Evolutionary conservation across 257 asterid genomes (phyloP).

Genomic region (Prunella vulgaris): DNA sequence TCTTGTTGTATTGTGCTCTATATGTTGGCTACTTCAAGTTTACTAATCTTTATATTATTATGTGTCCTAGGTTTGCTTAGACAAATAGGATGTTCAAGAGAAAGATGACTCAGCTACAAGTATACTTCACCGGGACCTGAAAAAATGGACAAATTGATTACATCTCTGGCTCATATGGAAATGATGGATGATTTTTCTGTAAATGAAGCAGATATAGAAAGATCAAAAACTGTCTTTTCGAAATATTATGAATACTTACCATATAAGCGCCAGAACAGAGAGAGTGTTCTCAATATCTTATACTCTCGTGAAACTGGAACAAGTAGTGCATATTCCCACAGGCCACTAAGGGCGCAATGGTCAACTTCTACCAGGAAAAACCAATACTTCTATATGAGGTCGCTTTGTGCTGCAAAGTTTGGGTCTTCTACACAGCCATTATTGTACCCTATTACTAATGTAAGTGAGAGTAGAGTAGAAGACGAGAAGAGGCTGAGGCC

Average conservation of each 20-base stretch:
- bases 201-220: slow-evolving; percentile 28
- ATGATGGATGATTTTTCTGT: slow-evolving; percentile 26
- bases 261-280: slow-evolving; percentile 48
- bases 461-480: slow-evolving; percentile 11
- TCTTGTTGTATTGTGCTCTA: background rate
- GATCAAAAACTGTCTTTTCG: slow-evolving; percentile 43
- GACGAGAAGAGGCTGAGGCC: slow-evolving; percentile 50
- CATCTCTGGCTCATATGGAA: slow-evolving; percentile 23
- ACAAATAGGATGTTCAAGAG: slow-evolving; percentile 29
- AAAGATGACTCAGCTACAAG: slow-evolving; percentile 31
- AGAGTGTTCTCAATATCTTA: slow-evolving; percentile 45
- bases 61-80: background rate
- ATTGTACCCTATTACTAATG: slow-evolving; percentile 33
- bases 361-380: slow-evolving; percentile 31
- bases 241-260: slow-evolving; percentile 66
- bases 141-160: slow-evolving; percentile 3
- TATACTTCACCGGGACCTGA: slow-evolving; percentile 34
- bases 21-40: background rate
- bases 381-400: slow-evolving; percentile 54
- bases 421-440: slow-evolving; percentile 40
- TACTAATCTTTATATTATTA: background rate
- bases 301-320: slow-evolving; percentile 55
- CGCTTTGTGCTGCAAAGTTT: slow-evolving; percentile 62
- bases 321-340: slow-evolving; percentile 15
- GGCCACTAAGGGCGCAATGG: slow-evolving; percentile 19